Evolutionary conservation across 2,329 filamentous ascomycete genomes (phyloP).

Genomic region (Pseudomassariella vexata): DNA sequence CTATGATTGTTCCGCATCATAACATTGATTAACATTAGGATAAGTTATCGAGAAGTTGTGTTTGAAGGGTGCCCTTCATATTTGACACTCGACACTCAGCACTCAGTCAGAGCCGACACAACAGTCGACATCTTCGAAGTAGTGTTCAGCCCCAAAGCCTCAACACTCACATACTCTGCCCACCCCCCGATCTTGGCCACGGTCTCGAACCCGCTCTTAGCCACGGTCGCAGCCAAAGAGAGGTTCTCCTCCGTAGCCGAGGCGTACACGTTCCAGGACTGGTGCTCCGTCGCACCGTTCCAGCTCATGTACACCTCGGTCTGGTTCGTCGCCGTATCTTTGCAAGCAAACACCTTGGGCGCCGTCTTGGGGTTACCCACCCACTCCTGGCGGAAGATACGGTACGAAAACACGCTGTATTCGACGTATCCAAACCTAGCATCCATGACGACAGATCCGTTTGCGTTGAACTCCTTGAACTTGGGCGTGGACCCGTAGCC

Average conservation of each 20-base stretch:
- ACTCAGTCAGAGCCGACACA: conserved; percentile 66
- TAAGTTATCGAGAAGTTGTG: no score
- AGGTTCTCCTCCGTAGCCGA: conserved; percentile 9
- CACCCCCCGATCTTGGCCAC: conserved; percentile 7
- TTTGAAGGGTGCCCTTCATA: no score
- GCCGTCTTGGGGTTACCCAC: conserved; percentile 12
- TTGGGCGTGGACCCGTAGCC: conserved; percentile 29
- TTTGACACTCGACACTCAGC: conserved; percentile 1
- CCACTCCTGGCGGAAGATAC: conserved; percentile 28
- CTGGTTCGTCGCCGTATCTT: conserved; percentile 8
- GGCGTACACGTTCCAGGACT: conserved; percentile 26
- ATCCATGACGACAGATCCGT: conserved; percentile 23
- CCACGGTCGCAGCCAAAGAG: conserved; percentile 5
- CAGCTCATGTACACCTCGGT: conserved; percentile 29
- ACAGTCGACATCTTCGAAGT: conserved; percentile 77
- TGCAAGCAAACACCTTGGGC: conserved; percentile 14
- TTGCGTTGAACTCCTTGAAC: conserved; percentile 27
- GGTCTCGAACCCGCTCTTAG: conserved; percentile 13
- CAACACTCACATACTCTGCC: conserved; percentile 7
- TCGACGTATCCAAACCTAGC: conserved; percentile 23
- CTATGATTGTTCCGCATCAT: no score
- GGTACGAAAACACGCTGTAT: conserved; percentile 22
- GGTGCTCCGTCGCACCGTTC: conserved; percentile 30
- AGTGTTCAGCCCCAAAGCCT: conserved; percentile 7
- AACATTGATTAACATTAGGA: no score